Conservation (phyloP, 2,329 filamentous ascomycete species). For the Calonectria ilicicola region DNA sequence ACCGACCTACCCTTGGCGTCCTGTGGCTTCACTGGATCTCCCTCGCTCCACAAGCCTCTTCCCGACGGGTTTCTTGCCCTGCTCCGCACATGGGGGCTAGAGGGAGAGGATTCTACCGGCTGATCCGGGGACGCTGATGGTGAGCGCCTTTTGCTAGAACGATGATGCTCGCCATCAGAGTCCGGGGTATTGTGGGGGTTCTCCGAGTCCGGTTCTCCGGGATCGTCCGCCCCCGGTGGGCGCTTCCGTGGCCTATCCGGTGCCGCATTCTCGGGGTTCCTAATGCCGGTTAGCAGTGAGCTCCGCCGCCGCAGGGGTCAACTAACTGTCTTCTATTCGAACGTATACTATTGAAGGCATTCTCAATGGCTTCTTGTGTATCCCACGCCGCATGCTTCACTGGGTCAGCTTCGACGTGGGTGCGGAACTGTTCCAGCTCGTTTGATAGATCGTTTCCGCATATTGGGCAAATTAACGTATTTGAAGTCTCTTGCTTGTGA, state of each 20-base stretch:
- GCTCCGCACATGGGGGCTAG: neutral
- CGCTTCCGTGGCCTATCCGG: neutral
- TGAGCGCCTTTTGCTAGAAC: neutral
- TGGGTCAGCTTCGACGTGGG: neutral
- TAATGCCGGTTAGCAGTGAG: neutral
- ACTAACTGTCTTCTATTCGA: neutral
- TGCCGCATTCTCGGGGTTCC: neutral
- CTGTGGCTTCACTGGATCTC: slow-evolving; percentile 26
- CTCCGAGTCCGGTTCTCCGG: neutral
- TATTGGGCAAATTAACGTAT: neutral
- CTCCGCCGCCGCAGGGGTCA: neutral
- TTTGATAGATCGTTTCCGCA: neutral
- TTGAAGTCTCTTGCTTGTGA: neutral
- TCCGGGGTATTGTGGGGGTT: neutral
- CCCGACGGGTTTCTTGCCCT: slow-evolving; percentile 22
- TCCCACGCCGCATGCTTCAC: neutral
- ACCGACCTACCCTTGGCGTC: neutral
- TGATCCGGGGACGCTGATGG: slow-evolving; percentile 10
- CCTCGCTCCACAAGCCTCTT: slow-evolving; percentile 43
- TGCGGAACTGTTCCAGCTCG: neutral
- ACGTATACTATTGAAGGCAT: neutral
- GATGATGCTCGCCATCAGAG: neutral
- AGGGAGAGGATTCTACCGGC: neutral
- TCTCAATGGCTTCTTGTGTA: neutral
- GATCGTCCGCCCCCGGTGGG: neutral